Conservation (phyloP, 352 stramenopile genomes). For the Pythium rishiriense region DNA sequence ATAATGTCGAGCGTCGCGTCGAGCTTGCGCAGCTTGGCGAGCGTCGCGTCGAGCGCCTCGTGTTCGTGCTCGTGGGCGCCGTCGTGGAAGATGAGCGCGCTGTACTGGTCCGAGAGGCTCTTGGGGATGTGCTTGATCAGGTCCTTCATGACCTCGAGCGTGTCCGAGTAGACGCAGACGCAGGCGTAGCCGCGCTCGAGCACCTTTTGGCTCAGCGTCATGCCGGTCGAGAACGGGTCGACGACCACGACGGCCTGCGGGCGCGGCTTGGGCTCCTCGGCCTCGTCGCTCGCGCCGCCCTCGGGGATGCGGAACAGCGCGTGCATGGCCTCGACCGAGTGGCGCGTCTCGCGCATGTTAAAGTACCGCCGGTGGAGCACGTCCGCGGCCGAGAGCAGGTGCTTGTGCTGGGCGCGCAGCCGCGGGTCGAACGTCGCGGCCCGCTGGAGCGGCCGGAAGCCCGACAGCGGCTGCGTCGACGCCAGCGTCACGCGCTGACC, state of each 20-base stretch:
- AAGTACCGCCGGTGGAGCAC: conserved; percentile 83
- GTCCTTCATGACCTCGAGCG: conserved; percentile 68
- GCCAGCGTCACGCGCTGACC: conserved; percentile 41
- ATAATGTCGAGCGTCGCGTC: conserved; percentile 56
- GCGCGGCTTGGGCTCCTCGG: conserved; percentile 30
- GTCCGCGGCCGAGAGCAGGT: conserved; percentile 70
- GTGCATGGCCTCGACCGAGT: conserved; percentile 33
- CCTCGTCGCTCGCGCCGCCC: conserved; percentile 21
- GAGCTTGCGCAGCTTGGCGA: conserved; percentile 31
- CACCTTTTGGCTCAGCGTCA: conserved; percentile 89
- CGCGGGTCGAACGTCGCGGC: conserved; percentile 80
- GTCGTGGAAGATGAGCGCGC: conserved; percentile 75
- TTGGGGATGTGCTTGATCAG: conserved; percentile 68
- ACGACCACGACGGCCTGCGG: conserved; percentile 88
- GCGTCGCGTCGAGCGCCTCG: conserved; percentile 38
- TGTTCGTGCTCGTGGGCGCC: conserved; percentile 36
- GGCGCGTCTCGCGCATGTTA: conserved; percentile 71
- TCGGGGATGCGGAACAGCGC: conserved; percentile 62
- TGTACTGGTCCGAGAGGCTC: conserved; percentile 50
- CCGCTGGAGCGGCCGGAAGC: conserved; percentile 72
- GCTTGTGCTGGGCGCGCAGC: conserved; percentile 48
- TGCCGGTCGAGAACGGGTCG: conserved; percentile 95
- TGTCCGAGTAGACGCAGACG: conserved; percentile 80
- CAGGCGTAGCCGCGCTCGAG: conserved; percentile 82
- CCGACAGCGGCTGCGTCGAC: conserved; percentile 48